These are phyloP conservation scores for Bryopsis sp. DNA, from an alignment of 139 green algal genomes.

Conservation along the genomic window DNA sequence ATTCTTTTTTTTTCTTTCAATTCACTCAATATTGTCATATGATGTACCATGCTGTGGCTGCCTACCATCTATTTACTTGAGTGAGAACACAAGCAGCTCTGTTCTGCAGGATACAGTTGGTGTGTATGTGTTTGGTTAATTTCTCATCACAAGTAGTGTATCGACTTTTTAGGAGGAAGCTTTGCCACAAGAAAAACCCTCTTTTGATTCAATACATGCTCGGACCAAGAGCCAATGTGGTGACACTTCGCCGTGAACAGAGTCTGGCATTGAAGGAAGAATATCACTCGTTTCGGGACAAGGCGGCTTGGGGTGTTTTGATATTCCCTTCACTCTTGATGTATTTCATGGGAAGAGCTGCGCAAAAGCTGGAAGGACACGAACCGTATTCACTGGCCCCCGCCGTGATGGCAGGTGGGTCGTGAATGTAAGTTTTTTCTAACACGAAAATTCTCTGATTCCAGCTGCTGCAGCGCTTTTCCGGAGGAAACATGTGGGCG, in stretches of 20 bases:
- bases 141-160: no score
- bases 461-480: background rate
- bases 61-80: no score
- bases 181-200: constrained; percentile 8
- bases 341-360: constrained; percentile 41
- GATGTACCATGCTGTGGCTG: background rate
- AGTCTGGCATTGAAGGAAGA: constrained; percentile 72
- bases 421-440: no score
- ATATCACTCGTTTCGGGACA: constrained; percentile 80
- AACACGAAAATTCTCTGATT: no score
- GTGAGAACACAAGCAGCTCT: background rate
- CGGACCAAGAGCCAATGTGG: background rate
- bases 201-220: constrained; percentile 8
- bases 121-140: background rate
- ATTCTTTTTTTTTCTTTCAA: background rate
- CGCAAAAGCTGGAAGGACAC: constrained; percentile 10
- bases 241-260: constrained; percentile 26
- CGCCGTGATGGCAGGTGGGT: constrained; percentile 56
- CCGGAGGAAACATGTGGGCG: background rate
- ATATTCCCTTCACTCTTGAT: constrained; percentile 28
- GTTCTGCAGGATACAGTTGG: background rate
- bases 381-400: constrained; percentile 45
- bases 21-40: background rate
- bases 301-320: constrained; percentile 40
- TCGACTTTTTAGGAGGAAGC: constrained; percentile 10